Evolutionary conservation across 2,329 filamentous ascomycete species (phyloP).

Genomic region (Teratosphaeria nubilosa): DNA sequence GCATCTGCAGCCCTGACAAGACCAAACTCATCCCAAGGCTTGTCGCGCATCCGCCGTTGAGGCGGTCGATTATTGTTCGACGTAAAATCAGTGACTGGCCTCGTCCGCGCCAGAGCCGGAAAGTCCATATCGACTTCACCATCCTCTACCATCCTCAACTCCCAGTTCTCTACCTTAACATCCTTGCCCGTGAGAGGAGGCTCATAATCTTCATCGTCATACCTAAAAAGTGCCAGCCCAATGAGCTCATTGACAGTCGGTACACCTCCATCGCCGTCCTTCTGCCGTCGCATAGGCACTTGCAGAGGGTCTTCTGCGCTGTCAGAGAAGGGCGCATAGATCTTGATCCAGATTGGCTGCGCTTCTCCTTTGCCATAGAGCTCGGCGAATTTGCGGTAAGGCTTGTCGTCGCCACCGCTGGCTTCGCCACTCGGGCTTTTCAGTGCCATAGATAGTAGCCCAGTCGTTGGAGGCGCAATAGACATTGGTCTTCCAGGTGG

Average conservation of each 20-base stretch:
- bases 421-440: slow-evolving; percentile 30
- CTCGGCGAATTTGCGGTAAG: slow-evolving; percentile 66
- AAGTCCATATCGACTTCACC: slow-evolving; percentile 82
- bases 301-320: slow-evolving; percentile 57
- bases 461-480: slow-evolving; percentile 57
- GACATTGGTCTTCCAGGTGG: slow-evolving; percentile 66
- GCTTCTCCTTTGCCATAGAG: slow-evolving; percentile 69
- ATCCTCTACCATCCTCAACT: slow-evolving; percentile 71
- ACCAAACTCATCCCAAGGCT: slow-evolving; percentile 73
- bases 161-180: slow-evolving; percentile 72
- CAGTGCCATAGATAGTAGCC: slow-evolving; percentile 56
- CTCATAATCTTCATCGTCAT: slow-evolving; percentile 64
- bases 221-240: slow-evolving; percentile 66
- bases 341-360: slow-evolving; percentile 64
- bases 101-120: slow-evolving; percentile 63
- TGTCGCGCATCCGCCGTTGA: slow-evolving; percentile 58
- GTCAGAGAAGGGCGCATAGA: slow-evolving; percentile 64
- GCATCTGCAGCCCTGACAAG: slow-evolving; percentile 59
- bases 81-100: slow-evolving; percentile 66
- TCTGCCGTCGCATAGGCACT: slow-evolving; percentile 58
- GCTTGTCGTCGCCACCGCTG: slow-evolving; percentile 39
- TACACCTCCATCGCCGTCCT: slow-evolving; percentile 60
- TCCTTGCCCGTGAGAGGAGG: slow-evolving; percentile 56
- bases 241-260: slow-evolving; percentile 68
- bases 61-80: slow-evolving; percentile 63